Evolutionary conservation across 192 early-diverging fungal species (phyloP).

Genomic region (Obelidium mucronatum): DNA sequence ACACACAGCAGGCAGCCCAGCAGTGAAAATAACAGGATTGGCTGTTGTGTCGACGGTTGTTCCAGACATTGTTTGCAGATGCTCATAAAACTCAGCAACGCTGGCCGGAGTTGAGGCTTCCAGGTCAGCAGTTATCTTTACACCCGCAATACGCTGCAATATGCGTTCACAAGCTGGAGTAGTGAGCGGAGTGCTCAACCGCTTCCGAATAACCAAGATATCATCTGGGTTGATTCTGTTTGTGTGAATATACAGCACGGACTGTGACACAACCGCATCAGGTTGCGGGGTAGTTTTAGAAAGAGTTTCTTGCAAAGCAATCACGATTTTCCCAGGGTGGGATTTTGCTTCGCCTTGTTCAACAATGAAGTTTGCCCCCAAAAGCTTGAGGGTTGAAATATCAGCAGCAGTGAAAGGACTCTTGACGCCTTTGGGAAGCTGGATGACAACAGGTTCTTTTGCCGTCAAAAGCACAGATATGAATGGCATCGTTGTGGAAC

Average conservation of each 20-base stretch:
- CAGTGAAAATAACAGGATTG: neutral
- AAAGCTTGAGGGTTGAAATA: neutral
- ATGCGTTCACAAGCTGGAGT: neutral
- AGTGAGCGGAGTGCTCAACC: constrained; percentile 1
- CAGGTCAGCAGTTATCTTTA: neutral
- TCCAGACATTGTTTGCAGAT: constrained; percentile 9
- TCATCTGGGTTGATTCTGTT: neutral
- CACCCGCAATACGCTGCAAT: neutral
- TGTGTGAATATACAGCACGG: neutral
- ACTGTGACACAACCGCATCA: constrained; percentile 1
- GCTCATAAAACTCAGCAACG: neutral
- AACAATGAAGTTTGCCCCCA: neutral
- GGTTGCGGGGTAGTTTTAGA: neutral
- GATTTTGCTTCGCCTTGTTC: neutral
- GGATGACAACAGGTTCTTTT: neutral
- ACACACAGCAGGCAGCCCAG: constrained; percentile 1
- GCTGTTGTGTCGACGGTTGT: neutral
- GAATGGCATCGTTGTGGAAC: neutral
- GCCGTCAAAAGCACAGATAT: constrained; percentile 3
- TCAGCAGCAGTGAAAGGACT: neutral
- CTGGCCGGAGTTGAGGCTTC: neutral
- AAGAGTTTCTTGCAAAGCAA: neutral
- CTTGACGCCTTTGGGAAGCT: neutral
- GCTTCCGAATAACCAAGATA: constrained; percentile 1
- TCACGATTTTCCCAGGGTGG: neutral